Conservation (phyloP, 768 basidiomycete genomes). For the Tricholoma sp. region DNA sequence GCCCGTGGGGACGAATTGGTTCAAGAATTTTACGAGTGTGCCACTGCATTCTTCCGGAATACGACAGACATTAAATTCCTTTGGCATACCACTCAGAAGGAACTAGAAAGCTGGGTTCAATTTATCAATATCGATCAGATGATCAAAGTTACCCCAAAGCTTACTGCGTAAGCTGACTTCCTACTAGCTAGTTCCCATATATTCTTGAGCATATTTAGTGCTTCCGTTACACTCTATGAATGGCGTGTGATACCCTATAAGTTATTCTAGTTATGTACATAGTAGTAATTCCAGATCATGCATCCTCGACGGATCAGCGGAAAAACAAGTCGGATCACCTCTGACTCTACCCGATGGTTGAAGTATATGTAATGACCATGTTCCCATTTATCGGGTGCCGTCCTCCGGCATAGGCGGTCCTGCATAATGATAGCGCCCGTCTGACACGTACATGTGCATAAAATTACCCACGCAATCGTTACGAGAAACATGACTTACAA, state of each 20-base stretch:
- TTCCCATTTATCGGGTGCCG: neutral
- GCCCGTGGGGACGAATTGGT: constrained; percentile 49
- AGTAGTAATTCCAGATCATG: neutral
- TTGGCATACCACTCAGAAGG: constrained; percentile 62
- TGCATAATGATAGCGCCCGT: neutral
- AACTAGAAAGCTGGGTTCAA: constrained; percentile 77
- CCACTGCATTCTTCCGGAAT: constrained; percentile 72
- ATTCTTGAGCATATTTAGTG: too few relatives aligned
- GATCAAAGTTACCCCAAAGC: constrained; percentile 72
- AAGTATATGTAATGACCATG: too few relatives aligned
- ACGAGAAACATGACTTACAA: constrained; percentile 30
- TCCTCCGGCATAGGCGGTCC: neutral
- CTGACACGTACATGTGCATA: neutral
- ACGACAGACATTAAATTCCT: constrained; percentile 61
- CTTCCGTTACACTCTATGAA: too few relatives aligned
- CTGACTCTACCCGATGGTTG: too few relatives aligned
- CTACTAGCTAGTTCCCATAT: too few relatives aligned
- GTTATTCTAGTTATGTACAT: neutral
- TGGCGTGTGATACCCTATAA: neutral
- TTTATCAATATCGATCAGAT: constrained; percentile 82
- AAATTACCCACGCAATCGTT: too few relatives aligned
- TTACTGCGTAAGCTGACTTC: constrained; percentile 56
- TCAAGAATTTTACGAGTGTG: constrained; percentile 72
- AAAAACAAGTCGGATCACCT: neutral
- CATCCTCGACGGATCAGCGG: neutral